Percentiles rank a stretch among this genome's conserved stretches.
Conservation (phyloP, 768 basidiomycete species). For the Leccinum pellstonianum region DNA sequence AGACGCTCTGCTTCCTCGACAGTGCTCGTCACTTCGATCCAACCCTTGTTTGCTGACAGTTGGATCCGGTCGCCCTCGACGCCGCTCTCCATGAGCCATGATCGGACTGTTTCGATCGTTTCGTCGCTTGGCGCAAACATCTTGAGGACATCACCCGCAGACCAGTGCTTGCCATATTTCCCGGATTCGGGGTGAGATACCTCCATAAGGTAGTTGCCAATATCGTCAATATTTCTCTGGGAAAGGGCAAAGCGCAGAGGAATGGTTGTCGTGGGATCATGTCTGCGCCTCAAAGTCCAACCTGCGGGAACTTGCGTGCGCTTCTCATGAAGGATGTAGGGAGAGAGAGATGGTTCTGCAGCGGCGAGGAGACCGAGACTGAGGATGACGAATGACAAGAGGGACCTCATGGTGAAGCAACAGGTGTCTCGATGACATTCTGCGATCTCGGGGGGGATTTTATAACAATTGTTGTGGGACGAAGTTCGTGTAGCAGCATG, state of each 20-base stretch:
- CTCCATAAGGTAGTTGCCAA: conserved; percentile 31
- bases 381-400: conserved; percentile 16
- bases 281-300: conserved; percentile 40
- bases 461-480: conserved; percentile 16
- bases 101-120: conserved; percentile 24
- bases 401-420: conserved; percentile 15
- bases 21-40: conserved; percentile 29
- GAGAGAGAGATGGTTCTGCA: conserved; percentile 18
- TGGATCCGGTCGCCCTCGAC: conserved; percentile 23
- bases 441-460: not conserved
- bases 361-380: conserved; percentile 20
- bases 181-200: conserved; percentile 35
- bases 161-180: conserved; percentile 36
- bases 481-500: conserved; percentile 9
- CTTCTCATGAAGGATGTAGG: conserved; percentile 39
- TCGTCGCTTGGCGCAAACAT: conserved; percentile 31
- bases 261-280: conserved; percentile 29
- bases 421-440: not conserved
- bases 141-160: conserved; percentile 23
- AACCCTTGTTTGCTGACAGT: conserved; percentile 23
- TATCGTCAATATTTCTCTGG: conserved; percentile 32
- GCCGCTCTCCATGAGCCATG: conserved; percentile 32
- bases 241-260: conserved; percentile 27
- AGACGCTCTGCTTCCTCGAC: conserved; percentile 35
- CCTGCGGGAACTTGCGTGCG: conserved; percentile 34